Percentiles rank a stretch among this genome's conserved stretches.
Conservation (phyloP, 768 basidiomycete genomes). For the Panellus pusillus region DNA sequence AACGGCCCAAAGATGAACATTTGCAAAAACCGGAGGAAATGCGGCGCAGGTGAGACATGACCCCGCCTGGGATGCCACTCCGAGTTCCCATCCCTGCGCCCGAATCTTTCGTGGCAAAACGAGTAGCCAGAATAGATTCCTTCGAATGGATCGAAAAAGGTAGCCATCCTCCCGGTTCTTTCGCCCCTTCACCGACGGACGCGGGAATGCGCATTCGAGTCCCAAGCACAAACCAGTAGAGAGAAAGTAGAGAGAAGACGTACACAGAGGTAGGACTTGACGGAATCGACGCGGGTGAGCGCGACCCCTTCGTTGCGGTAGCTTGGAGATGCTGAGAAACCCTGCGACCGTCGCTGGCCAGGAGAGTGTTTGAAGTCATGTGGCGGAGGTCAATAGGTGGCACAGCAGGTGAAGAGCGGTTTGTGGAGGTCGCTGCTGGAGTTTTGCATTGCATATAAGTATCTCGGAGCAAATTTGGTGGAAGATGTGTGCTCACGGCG, state of each 20-base stretch:
- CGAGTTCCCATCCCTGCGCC: not conserved
- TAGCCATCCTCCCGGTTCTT: no score
- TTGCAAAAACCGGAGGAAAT: not conserved
- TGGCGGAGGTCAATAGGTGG: slow-evolving; percentile 51
- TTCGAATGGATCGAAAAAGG: not conserved
- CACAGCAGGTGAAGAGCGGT: slow-evolving; percentile 23
- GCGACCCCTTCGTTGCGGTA: slow-evolving; percentile 52
- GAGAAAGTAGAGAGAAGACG: slow-evolving; percentile 28
- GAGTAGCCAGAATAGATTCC: no score
- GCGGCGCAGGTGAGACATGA: not conserved
- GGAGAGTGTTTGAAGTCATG: slow-evolving; percentile 51
- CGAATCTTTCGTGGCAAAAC: not conserved
- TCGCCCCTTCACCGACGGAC: no score
- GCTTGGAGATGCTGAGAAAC: slow-evolving; percentile 49
- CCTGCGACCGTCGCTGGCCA: slow-evolving; percentile 38
- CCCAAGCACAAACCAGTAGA: not conserved
- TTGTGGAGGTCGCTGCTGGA: slow-evolving; percentile 11
- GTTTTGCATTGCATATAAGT: not conserved
- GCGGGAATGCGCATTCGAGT: no score
- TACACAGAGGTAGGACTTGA: slow-evolving; percentile 81
- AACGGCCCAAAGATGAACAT: not conserved
- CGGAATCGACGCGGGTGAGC: slow-evolving; percentile 73
- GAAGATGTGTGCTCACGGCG: no score
- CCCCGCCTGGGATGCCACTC: no score
- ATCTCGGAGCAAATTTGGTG: no score